A percentile compares a stretch with the other conserved stretches of the same genome.
Evolutionary conservation across 345 rosid species (phyloP).

Genomic region (Adansonia digitata): DNA sequence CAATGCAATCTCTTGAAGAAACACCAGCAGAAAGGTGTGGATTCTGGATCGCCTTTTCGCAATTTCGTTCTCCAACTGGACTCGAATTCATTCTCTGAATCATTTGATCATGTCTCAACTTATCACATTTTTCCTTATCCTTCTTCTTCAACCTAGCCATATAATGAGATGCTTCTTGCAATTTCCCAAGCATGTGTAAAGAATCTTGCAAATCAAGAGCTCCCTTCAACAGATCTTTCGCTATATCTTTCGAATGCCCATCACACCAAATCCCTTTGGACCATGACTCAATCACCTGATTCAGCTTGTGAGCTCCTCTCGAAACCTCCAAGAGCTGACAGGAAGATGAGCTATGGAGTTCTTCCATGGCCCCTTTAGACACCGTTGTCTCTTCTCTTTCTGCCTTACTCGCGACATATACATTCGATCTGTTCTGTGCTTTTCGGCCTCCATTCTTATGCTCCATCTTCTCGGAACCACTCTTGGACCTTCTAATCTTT

Average conservation of each 20-base stretch:
- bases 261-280: constrained; percentile 42
- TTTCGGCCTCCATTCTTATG: constrained; percentile 25
- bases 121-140: constrained; percentile 29
- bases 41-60: constrained; percentile 20
- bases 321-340: constrained; percentile 75
- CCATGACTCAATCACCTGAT: constrained; percentile 58
- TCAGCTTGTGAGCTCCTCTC: constrained; percentile 76
- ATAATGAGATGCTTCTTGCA: constrained; percentile 63
- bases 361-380: constrained; percentile 21
- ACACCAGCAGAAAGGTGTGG: constrained; percentile 39
- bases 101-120: constrained; percentile 28
- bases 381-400: constrained; percentile 30
- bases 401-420: constrained; percentile 16
- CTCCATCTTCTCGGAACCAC: constrained; percentile 39
- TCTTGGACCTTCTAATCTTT: constrained; percentile 57
- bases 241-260: constrained; percentile 50
- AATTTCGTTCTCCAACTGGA: constrained; percentile 29
- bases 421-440: constrained; percentile 21
- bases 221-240: constrained; percentile 69
- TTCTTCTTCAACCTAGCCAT: constrained; percentile 47
- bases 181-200: constrained; percentile 57
- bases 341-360: constrained; percentile 33
- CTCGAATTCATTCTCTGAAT: constrained; percentile 30
- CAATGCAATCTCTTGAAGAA: constrained; percentile 49
- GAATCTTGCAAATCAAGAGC: constrained; percentile 90